Conservation (phyloP, 495 filamentous ascomycete species). For the Aspergillus indologenus region DNA sequence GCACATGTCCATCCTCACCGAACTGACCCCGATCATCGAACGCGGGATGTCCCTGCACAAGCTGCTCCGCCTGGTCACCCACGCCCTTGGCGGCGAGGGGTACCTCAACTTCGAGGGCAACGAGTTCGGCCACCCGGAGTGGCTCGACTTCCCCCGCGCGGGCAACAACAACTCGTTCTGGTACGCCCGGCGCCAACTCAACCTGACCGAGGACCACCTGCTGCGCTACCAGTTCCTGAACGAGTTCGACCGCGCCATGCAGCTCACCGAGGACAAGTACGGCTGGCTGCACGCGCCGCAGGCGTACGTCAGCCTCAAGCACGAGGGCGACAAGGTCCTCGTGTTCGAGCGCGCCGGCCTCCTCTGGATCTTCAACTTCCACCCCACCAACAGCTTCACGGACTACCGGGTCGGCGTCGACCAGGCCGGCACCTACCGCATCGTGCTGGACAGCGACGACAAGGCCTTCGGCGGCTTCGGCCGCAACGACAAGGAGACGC, state of each 20-base stretch:
- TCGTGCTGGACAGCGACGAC: conserved; percentile 81
- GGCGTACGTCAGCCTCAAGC: conserved; percentile 90
- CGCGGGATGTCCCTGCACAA: conserved; percentile 92
- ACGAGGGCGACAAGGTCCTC: conserved; percentile 91
- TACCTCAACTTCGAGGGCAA: conserved; percentile 99
- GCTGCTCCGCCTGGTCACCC: conserved; percentile 92
- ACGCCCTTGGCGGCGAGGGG: conserved; percentile 91
- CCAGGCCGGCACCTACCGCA: conserved; percentile 75
- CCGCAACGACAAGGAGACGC: conserved; percentile 68
- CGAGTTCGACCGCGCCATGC: conserved; percentile 92
- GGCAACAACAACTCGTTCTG: conserved; percentile 96
- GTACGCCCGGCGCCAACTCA: conserved; percentile 94
- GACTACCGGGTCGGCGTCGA: conserved; percentile 94
- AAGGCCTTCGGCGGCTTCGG: conserved; percentile 75
- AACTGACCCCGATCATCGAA: conserved; percentile 85
- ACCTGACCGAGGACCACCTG: conserved; percentile 80
- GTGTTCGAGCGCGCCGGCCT: conserved; percentile 92
- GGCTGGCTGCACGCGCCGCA: conserved; percentile 87
- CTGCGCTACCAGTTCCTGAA: conserved; percentile 91
- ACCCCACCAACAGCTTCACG: conserved; percentile 79
- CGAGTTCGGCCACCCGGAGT: conserved; percentile 98
- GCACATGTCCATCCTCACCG: conserved; percentile 84
- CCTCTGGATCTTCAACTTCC: conserved; percentile 96
- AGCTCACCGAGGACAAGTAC: conserved; percentile 79
- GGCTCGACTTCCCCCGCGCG: conserved; percentile 95